A percentile compares a stretch with the other conserved stretches of the same genome.
Conservation (phyloP, 495 filamentous ascomycete genomes). For the Penicillium subrubescens region DNA sequence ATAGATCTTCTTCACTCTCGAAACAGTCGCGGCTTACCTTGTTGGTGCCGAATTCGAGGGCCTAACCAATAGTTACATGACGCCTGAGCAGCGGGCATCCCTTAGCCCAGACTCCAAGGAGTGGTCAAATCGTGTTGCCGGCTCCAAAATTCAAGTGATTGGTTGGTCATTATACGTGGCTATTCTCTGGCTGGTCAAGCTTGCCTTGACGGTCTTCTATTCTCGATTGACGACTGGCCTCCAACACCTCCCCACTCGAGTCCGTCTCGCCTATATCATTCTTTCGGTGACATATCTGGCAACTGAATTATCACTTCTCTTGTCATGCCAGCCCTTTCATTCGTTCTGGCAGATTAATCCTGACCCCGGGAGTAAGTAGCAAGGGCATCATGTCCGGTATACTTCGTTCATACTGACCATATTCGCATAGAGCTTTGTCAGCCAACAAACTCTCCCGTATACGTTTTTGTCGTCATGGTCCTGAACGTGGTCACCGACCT, state of each 20-base stretch:
- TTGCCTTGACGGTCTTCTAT: constrained; percentile 53
- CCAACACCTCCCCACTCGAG: constrained; percentile 39
- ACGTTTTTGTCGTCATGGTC: constrained; percentile 40
- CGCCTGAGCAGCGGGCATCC: constrained; percentile 39
- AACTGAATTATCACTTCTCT: constrained; percentile 45
- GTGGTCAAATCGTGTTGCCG: constrained; percentile 45
- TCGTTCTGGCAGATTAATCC: constrained; percentile 56
- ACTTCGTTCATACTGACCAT: constrained; percentile 3
- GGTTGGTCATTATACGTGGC: constrained; percentile 56
- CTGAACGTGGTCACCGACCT: constrained; percentile 53
- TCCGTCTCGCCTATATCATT: constrained; percentile 49
- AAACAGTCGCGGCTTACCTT: constrained; percentile 39
- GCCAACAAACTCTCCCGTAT: constrained; percentile 36
- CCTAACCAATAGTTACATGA: constrained; percentile 56
- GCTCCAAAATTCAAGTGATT: constrained; percentile 53
- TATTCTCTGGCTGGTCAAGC: constrained; percentile 55
- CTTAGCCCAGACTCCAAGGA: constrained; percentile 45
- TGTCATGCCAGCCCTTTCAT: constrained; percentile 50
- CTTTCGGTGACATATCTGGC: constrained; percentile 48
- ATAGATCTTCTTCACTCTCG: constrained; percentile 34
- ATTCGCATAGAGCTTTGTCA: constrained; percentile 35
- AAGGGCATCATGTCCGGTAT: not conserved
- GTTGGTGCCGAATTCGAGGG: constrained; percentile 41
- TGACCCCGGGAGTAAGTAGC: constrained; percentile 49
- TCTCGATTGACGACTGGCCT: constrained; percentile 53